Conservation (phyloP, 2,329 filamentous ascomycete species). For the Trichoderma sp. region DNA sequence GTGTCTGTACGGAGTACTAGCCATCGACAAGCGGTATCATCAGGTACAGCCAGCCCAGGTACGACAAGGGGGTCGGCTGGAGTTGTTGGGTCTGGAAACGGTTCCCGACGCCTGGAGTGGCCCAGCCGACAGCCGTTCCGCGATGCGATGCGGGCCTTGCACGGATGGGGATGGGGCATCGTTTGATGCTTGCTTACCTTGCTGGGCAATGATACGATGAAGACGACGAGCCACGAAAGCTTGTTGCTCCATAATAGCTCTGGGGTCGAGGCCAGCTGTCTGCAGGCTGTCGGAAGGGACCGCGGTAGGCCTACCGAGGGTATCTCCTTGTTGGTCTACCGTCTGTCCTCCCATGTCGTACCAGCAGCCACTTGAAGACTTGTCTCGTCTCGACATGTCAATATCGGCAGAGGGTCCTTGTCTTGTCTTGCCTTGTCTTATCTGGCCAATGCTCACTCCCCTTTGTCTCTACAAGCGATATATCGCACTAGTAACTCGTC, state of each 20-base stretch:
- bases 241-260: not conserved
- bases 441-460: no score
- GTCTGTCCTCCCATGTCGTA: not conserved
- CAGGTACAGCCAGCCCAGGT: no score
- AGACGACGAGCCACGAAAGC: not conserved
- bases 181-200: constrained; percentile 6
- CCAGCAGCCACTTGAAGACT: no score
- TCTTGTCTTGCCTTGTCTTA: no score
- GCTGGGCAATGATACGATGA: constrained; percentile 9
- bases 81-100: not conserved
- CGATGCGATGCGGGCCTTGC: not conserved
- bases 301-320: not conserved
- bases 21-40: no score
- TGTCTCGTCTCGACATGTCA: no score
- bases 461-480: no score
- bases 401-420: no score
- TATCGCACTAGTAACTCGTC: no score
- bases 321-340: no score
- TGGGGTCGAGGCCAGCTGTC: not conserved
- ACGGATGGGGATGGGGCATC: not conserved
- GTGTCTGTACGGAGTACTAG: not conserved
- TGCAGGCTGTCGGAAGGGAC: constrained; percentile 11
- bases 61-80: no score
- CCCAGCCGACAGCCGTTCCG: constrained; percentile 19
- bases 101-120: constrained; percentile 15